Evolutionary conservation across 768 basidiomycete species (phyloP).

Genomic region (Agaricus subrufescens): DNA sequence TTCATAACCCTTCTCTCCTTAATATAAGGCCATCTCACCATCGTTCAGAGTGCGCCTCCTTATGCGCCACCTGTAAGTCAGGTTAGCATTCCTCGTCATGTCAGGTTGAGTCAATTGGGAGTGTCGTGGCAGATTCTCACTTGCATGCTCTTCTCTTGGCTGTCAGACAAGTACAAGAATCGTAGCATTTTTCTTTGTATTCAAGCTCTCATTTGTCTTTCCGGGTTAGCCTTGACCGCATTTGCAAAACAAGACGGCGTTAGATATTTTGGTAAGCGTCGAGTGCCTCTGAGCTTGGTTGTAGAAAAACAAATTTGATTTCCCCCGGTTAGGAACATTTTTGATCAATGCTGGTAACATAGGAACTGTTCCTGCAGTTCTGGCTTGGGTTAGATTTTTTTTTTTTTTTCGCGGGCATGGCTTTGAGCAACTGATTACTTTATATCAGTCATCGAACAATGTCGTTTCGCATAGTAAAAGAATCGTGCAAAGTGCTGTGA

Average conservation of each 20-base stretch:
- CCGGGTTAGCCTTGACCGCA: conserved; percentile 34
- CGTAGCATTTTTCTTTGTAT: conserved; percentile 37
- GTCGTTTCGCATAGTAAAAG: conserved; percentile 44
- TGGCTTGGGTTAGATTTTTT: conserved; percentile 24
- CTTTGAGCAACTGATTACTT: neutral
- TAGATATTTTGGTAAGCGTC: conserved; percentile 36
- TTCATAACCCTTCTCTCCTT: neutral
- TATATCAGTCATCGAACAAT: conserved; percentile 35
- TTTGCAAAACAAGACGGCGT: conserved; percentile 31
- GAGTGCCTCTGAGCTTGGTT: neutral
- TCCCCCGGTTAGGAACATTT: conserved; percentile 30
- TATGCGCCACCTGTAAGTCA: conserved; percentile 37
- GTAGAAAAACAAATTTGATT: neutral
- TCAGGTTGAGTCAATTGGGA: neutral
- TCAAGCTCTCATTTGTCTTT: conserved; percentile 31
- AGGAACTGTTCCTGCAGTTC: conserved; percentile 37
- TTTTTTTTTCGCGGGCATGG: too few relatives aligned
- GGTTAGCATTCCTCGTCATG: neutral
- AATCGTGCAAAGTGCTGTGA: conserved; percentile 33
- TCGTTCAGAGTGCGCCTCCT: conserved; percentile 38
- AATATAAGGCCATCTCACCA: neutral
- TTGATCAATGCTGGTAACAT: conserved; percentile 39
- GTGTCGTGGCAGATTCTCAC: conserved; percentile 24
- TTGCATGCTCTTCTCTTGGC: conserved; percentile 40
- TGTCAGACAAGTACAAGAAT: conserved; percentile 39